Conservation (phyloP, 2,329 filamentous ascomycete species). For the Harringtonia aguacate region DNA sequence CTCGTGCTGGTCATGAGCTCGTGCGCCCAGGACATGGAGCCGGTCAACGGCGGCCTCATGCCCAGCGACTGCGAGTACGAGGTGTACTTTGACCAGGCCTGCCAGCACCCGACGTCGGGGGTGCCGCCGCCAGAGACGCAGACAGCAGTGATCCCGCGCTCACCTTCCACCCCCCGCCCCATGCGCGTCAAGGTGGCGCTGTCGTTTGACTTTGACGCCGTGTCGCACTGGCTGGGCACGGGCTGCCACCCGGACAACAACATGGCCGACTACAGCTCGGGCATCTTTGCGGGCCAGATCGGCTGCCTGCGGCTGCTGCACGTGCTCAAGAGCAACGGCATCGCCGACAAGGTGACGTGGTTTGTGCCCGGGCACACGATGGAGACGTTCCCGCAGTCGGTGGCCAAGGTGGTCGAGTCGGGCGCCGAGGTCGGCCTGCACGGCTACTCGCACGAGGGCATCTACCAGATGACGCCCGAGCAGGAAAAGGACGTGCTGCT, state of each 20-base stretch:
- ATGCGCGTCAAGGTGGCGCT: slow-evolving; percentile 18
- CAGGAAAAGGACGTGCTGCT: slow-evolving; percentile 67
- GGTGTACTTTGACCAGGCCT: slow-evolving; percentile 1
- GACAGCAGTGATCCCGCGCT: not conserved
- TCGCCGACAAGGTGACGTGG: slow-evolving; percentile 48
- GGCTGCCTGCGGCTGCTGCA: slow-evolving; percentile 58
- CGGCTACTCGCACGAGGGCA: slow-evolving; percentile 22
- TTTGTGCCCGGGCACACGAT: slow-evolving; percentile 38
- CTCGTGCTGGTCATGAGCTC: slow-evolving; percentile 28
- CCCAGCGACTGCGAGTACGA: slow-evolving; percentile 22
- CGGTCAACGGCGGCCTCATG: slow-evolving; percentile 23
- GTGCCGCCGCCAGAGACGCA: not conserved
- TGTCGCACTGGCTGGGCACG: slow-evolving; percentile 43
- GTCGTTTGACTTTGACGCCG: slow-evolving; percentile 39
- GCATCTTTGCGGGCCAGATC: slow-evolving; percentile 33
- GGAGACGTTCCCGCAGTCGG: slow-evolving; percentile 35
- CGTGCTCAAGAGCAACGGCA: slow-evolving; percentile 59
- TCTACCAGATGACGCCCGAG: slow-evolving; percentile 50
- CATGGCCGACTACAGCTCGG: slow-evolving; percentile 35
- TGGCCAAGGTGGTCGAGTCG: slow-evolving; percentile 29
- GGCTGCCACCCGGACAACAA: slow-evolving; percentile 36
- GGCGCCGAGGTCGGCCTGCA: slow-evolving; percentile 37
- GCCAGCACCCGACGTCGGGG: not conserved
- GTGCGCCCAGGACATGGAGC: slow-evolving; percentile 28
- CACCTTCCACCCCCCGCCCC: not conserved